phyloP scores from a whole-genome alignment of 169 alveolate species.

The Eimeria praecox region DNA sequence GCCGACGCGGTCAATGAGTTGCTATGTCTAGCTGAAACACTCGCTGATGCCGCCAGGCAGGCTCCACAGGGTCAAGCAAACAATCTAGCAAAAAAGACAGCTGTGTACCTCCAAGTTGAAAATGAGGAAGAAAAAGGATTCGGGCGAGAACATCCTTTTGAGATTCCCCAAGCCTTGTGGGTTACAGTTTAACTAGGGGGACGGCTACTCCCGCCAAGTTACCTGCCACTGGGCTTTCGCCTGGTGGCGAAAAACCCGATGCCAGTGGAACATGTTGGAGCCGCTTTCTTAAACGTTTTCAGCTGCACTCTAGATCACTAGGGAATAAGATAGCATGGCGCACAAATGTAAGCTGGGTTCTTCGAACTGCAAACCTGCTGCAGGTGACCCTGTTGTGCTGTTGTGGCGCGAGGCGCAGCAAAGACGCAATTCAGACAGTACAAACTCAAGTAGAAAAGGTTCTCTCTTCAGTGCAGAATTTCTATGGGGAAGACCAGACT shows the following conservation, averaged over 20 bases:
- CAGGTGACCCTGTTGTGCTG: constrained; percentile 11
- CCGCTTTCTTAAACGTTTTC: not conserved
- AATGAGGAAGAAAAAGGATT: not conserved
- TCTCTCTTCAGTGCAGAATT: not conserved
- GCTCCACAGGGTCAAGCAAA: not conserved
- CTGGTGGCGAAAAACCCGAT: not conserved
- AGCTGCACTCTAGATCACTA: not conserved
- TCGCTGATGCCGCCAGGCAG: constrained; percentile 9
- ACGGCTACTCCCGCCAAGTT: too few relatives aligned
- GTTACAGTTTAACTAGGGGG: not conserved
- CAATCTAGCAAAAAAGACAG: not conserved
- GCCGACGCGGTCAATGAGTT: constrained; percentile 37
- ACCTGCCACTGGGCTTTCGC: too few relatives aligned
- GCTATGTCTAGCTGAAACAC: constrained; percentile 48
- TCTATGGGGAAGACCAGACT: constrained; percentile 49
- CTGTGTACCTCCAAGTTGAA: not conserved
- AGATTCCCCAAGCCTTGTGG: constrained; percentile 6
- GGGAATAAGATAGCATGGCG: not conserved
- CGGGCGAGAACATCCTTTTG: not conserved
- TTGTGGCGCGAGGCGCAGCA: constrained; percentile 22
- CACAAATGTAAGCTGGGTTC: not conserved
- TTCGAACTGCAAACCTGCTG: not conserved
- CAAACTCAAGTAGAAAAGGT: not conserved
- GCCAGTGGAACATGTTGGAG: not conserved
- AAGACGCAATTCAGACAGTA: constrained; percentile 15